Evolutionary conservation across 2,329 filamentous ascomycete species (phyloP), one percentile per base, ranked within the genome.

Genomic region (Colletotrichum scovillei): DNA sequence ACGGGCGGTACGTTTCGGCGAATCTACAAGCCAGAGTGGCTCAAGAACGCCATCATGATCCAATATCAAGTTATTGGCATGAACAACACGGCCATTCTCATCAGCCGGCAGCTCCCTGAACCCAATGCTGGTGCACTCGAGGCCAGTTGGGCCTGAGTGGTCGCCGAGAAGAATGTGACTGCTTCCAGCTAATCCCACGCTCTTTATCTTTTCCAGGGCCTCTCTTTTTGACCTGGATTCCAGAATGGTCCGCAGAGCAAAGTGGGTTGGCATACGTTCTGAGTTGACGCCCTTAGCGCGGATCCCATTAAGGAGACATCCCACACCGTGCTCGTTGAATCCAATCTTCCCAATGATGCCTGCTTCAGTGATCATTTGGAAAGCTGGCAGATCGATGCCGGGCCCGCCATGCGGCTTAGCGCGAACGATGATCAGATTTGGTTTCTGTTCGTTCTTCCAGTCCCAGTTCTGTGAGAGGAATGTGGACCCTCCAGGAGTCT

Each of bases 311-410:
- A 49, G 42, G 1, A 49, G 42, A 22, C 64, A 67, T 0, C 90
- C 91, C 0, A 93, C 89, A 0, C 90, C 89, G 0, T 79, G 77
- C 19, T 81, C 82, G 77, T 93, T 93, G 75, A 92, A 83, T 0
- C 91, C 91, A 26, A 93, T 92, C 79, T 93, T 93, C 16, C 90
- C 91, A 42, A 93, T 86, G 26, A 92, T 86, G 16, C 90, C 90
- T 0, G 86, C 85, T 63, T 92, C 90, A 0, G 89, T 91, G 26
- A 91, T 82, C 82, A 89, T 90, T 19, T 86, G 79, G 69, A 91
- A 86, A 1, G 81, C 81, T 0, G 88, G 88, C 32, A 86, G 64
- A 7, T 49, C 38, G 32, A 59, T 11, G 42, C 42, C 7, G 42
- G 3, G 14, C 38, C 16, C 16, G n/a, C 19, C 19, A 9, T 49